Evolutionary conservation across 2,329 filamentous ascomycete species (phyloP), one percentile per base, ranked within the genome.

Genomic region (Grosmannia serpens): DNA sequence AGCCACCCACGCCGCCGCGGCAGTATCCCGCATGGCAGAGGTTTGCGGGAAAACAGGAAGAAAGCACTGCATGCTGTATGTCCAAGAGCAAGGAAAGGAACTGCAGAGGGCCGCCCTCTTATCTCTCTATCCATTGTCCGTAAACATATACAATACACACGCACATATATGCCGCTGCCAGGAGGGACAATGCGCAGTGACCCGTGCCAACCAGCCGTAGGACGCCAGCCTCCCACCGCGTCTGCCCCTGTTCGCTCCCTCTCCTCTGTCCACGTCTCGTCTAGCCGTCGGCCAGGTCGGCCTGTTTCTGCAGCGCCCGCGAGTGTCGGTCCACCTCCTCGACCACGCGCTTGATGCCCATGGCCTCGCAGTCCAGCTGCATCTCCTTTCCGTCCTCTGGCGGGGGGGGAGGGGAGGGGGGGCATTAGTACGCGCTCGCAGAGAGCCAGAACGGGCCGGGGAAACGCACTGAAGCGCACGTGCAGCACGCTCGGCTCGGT

Each of bases 261-360:
- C 41, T 15, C 17, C 22, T 41, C 53, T 33, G 17, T 26, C 13
- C 10, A 4, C 8, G 17, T 10, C 24, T 20, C n/a, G 7, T 50
- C 63, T 62, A 72, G 27, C 64, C 67, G 20, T 83, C 81, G 44
- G 73, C 74, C 69, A 97, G 75, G 68, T 95, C 91, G 66, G 91
- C 88, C 73, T 89, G 84, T 70, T 95, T 86, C 67, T 89, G 85
- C 68, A 97, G 74, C 65, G 79, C 77, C 64, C 94, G 82, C 55
- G 91, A 96, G 75, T 97, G 90, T 67, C 94, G 81, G 70, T 96
- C 88, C 51, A 96, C 85, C 73, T 97, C 91, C 70, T 91, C 88
- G 59, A 92, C 80, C 24, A 97, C 82, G 67, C 91, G 88, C 70
- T 89, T 88, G 69, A 97, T 91, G 65, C 85, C 87, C 74, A 91